phyloP scores from a whole-genome alignment of 2,329 filamentous ascomycete species.

The Fusarium heterosporum region DNA sequence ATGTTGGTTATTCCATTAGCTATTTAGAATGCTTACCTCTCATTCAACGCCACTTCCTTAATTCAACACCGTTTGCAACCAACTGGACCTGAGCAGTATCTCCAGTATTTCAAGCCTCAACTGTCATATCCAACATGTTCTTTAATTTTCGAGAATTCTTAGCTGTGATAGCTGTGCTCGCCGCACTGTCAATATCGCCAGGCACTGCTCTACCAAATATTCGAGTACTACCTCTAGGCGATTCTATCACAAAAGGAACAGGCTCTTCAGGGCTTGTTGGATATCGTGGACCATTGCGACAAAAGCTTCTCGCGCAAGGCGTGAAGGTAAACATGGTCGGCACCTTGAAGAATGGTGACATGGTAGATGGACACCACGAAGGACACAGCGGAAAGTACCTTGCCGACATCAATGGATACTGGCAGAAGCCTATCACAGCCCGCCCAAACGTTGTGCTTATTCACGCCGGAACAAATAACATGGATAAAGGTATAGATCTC shows the following conservation, averaged over 20 bases:
- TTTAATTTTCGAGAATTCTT: neutral
- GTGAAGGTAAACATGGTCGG: constrained; percentile 31
- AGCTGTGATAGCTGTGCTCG: neutral
- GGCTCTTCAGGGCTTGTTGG: constrained; percentile 24
- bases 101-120: too few relatives aligned
- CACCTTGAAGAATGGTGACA: constrained; percentile 15
- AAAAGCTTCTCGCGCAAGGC: constrained; percentile 15
- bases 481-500: constrained; percentile 23
- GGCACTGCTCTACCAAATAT: constrained; percentile 20
- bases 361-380: constrained; percentile 29
- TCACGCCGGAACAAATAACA: constrained; percentile 36
- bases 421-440: constrained; percentile 27
- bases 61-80: neutral
- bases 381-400: constrained; percentile 33
- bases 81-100: neutral
- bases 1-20: neutral
- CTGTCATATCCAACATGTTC: constrained; percentile 1
- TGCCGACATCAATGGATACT: constrained; percentile 22
- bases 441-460: constrained; percentile 33
- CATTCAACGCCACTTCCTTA: constrained; percentile 25
- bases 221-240: constrained; percentile 24
- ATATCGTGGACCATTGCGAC: constrained; percentile 16
- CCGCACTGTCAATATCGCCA: neutral
- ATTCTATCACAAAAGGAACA: constrained; percentile 36
- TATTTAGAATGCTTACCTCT: constrained; percentile 12